phyloP scores from a whole-genome alignment of 306 rosid genomes.

The Urtica urens region DNA sequence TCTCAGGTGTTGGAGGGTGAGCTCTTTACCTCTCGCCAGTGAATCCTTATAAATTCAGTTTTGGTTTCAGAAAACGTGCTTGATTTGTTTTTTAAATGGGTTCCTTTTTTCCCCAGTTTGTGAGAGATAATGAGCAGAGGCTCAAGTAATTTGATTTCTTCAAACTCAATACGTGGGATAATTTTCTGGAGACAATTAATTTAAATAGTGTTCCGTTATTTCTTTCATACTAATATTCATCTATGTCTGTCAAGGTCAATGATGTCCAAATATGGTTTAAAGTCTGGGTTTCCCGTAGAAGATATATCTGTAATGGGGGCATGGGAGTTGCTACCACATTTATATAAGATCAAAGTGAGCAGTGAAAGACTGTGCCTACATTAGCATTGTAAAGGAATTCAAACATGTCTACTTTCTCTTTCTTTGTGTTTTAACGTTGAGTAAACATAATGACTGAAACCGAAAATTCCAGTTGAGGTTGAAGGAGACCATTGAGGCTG shows the following conservation, averaged over 20 bases:
- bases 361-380: background rate
- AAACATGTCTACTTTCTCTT: background rate
- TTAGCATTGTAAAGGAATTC: background rate
- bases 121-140: background rate
- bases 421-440: background rate
- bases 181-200: background rate
- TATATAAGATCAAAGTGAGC: slow-evolving; percentile 63
- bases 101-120: background rate
- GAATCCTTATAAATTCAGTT: too few species aligned
- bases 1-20: slow-evolving; percentile 88
- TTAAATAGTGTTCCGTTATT: too few species aligned
- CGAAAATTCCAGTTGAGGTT: slow-evolving; percentile 45
- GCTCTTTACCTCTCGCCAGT: background rate
- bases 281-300: slow-evolving; percentile 63
- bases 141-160: background rate
- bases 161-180: background rate
- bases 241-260: slow-evolving; percentile 38
- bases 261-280: slow-evolving; percentile 67
- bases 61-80: too few species aligned
- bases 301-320: slow-evolving; percentile 87
- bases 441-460: slow-evolving; percentile 4
- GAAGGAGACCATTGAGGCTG: slow-evolving; percentile 65
- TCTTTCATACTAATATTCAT: too few species aligned
- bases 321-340: slow-evolving; percentile 80
- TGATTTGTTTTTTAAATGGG: too few species aligned